phyloP scores from a whole-genome alignment of 306 rosid genomes.

The Vicia sativa region DNA sequence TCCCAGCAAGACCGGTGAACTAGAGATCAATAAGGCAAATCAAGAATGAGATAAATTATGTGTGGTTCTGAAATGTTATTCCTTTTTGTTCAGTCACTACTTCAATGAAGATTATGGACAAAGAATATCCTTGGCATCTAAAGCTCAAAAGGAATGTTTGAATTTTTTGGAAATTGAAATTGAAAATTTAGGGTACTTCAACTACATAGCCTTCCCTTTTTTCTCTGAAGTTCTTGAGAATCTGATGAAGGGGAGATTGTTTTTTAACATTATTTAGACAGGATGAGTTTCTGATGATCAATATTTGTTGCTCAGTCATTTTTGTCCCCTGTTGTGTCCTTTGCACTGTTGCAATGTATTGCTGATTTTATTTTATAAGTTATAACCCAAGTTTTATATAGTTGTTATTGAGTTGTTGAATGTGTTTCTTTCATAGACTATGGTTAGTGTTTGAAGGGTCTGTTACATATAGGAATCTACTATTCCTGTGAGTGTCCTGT shows the following conservation, averaged over 20 bases:
- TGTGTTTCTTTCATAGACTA: conserved; percentile 10
- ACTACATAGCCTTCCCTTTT: conserved; percentile 36
- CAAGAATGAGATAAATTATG: conserved; percentile 40
- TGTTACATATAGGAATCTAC: too few relatives aligned
- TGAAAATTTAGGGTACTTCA: conserved; percentile 44
- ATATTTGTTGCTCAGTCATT: conserved; percentile 37
- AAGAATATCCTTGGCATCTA: conserved; percentile 36
- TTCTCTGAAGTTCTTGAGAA: conserved; percentile 39
- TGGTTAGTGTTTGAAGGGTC: conserved; percentile 5
- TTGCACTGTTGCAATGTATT: conserved; percentile 28
- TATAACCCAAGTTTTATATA: background rate
- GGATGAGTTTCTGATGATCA: conserved; percentile 37
- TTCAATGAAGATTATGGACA: conserved; percentile 43
- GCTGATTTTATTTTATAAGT: conserved; percentile 16
- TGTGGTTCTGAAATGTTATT: conserved; percentile 28
- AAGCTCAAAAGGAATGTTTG: conserved; percentile 37
- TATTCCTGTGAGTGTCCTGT: too few relatives aligned
- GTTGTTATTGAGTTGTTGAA: background rate
- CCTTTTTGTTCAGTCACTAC: conserved; percentile 28
- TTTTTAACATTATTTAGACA: conserved; percentile 45
- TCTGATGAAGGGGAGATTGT: conserved; percentile 47
- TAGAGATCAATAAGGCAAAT: conserved; percentile 42
- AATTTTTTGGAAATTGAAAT: conserved; percentile 39
- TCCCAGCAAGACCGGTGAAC: conserved; percentile 41
- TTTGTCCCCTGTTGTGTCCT: conserved; percentile 22